Evolutionary conservation across 176 grass and related monocot genomes (phyloP), one percentile per base, ranked within the genome.

Genomic region (Zoysia pacifica): DNA sequence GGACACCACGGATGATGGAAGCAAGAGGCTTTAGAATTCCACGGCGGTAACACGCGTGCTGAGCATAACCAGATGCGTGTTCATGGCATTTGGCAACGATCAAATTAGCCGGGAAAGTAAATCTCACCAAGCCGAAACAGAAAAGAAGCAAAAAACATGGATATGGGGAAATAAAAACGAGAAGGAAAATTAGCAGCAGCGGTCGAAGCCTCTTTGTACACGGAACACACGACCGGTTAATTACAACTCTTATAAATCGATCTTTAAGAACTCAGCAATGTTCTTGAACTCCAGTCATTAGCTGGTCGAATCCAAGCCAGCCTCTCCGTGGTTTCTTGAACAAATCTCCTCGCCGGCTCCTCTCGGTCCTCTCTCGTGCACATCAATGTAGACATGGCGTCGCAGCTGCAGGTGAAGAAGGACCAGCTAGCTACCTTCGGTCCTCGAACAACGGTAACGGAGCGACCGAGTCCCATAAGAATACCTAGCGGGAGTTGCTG

Each of bases 201-300:
- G 52, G 35, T 65, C 48, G 40, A 58, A 58, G 47, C 56, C 48
- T 62, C 62, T 81, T 2, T 41, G 37, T 51, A 67, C 75, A 79
- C 56, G 79, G 0, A 28, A 19, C 2, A 70, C n/a, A 81, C n/a
- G 16, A 75, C 5, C n/a, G 43, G 77, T 53, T 77, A 81, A 20
- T 38, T 89, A 85, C 86, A 78, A 40, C 48, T 51, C 9, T 41
- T 72, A 56, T 19, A 28, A 28, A 14, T 16, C 16, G 12, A 72
- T 50, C 50, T 67, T 44, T 66, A 81, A 81, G 82, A 85, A 85
- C 77, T 28, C 28, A 28, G 28, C 28, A 28, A 28, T 28, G 28
- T 28, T 28, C 28, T 28, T 69, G 48, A 46, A 65, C 3, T 60
- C 28, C 28, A 61, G 78, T 47, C 28, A 28, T 28, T 28, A 5